Base-by-base conservation (phyloP, 179 eudicot species). In the Vitellaria paradoxa region DNA sequence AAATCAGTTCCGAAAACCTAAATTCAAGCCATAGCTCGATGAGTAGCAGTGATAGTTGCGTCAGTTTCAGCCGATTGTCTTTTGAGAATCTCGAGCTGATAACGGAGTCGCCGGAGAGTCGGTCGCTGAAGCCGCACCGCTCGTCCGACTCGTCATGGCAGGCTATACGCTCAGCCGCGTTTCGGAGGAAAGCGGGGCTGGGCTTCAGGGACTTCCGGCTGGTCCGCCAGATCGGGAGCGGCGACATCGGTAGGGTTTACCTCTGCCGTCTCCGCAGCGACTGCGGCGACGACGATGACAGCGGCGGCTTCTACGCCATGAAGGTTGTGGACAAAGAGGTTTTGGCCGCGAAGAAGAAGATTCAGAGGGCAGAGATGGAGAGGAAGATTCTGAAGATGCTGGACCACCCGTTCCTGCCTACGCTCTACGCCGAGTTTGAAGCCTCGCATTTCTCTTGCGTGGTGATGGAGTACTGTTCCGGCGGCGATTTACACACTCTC, bases 371-470 rank as follows among this genome's bases (percentile, higher is more conserved):
- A 0, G 96, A 91, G 78, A 90, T 86, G 72, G 98, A 94, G 85
- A 85, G 80, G 86, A 88, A 85, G 78, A 90, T 93, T 49, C 65
- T 93, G 42, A 83, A 82, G 52, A 68, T 90, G 85, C 80, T 93
- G 42, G 97, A 93, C 40, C 98, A 93, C 37, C 98, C 98, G 0
- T 93, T 93, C 50, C 76, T 93, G 80, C 98, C 98, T 0, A 89
- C 93, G 4, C 82, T 92, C 0, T 90, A 84, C 45, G 93, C 97
- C 0, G 94, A 89, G 66, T 91, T 93, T 72, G 89, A 93, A 46
- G 97, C 92, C 0, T 85, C 91, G 3, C 88, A 85, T 65, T 93
- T 89, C 60, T 89, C 93, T 9, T 93, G 98, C 65, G 90, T 93
- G 37, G 94, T 93, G 5, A 93, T 93, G 94, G 97, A 93, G 84